Base-by-base conservation (phyloP, 2,329 filamentous ascomycete genomes). In the Colletotrichum sojae region DNA sequence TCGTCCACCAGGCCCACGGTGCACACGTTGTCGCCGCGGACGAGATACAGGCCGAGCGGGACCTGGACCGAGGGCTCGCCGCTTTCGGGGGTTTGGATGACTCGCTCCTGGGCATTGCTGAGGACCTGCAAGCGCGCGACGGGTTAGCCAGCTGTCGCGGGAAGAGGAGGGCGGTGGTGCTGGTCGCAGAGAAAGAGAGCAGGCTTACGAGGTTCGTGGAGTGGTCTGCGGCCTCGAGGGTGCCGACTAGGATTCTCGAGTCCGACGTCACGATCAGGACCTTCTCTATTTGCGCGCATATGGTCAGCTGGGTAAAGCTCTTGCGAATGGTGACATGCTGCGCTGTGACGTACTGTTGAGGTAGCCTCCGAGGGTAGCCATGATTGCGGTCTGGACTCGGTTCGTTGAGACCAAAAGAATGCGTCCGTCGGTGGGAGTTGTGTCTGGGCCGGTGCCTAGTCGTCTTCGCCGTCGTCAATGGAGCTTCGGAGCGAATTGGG, bases 11-110 rank as follows among this genome's bases (percentile, higher is more conserved):
- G 84, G 2, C 96, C 96, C 67, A 96, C 93, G 16, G 97, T 87
- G 71, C 94, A 95, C 55, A 99, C 95, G 77, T 97, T 98, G 79
- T 99, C 96, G 60, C 96, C 96, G 69, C 96, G 89, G 66, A 99
- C 93, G 67, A 99, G 87, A 79, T 98, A 98, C 6, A 98, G 83
- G 1, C 96, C 96, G 71, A 98, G 89, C 5, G 92, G 90, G 18
- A 96, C 91, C 77, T 96, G 90, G 67, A 91, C 89, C 51, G 92
- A 97, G 0, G 91, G 89, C 74, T 97, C 94, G 48, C 90, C 88
- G 76, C 97, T 94, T 77, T 98, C 95, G 51, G 89, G 88, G 1
- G 92, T 91, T 72, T 94, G 92, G 75, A 99, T 97, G 71, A 98
- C 92, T 73, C 96, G 92, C 81, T 99, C 96, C 71, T 94, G 85